Evolutionary conservation across 805 yeast species (phyloP).

Genomic region (Saccharomycopsis capsularis): DNA sequence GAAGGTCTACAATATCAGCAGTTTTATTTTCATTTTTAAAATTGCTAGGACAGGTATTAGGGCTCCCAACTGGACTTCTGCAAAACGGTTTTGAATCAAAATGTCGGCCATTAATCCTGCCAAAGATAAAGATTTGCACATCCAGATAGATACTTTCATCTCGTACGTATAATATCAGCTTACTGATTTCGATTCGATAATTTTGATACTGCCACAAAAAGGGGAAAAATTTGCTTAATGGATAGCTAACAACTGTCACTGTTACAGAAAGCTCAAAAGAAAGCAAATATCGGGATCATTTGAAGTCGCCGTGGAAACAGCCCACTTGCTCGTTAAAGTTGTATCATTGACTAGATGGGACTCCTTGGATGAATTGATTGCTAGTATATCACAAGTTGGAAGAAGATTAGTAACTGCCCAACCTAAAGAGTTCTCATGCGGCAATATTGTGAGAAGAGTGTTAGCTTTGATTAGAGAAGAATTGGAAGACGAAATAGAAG

Average conservation of each 20-base stretch:
- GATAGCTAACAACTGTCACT: neutral
- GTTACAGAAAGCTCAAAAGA: conserved; percentile 53
- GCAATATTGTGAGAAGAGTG: conserved; percentile 86
- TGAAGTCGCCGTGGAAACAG: conserved; percentile 76
- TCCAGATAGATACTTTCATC: conserved; percentile 37
- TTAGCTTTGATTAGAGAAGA: conserved; percentile 85
- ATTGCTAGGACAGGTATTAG: neutral
- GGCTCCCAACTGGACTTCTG: neutral
- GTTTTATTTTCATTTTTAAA: neutral
- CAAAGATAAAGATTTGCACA: conserved; percentile 31
- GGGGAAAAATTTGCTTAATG: neutral
- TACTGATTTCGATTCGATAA: neutral
- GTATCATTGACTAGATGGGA: conserved; percentile 88
- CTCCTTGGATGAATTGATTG: conserved; percentile 63
- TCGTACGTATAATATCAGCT: conserved; percentile 28
- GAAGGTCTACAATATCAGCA: no score
- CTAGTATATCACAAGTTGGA: conserved; percentile 70
- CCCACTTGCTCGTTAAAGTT: conserved; percentile 80
- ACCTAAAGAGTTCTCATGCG: conserved; percentile 83
- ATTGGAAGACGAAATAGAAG: conserved; percentile 43
- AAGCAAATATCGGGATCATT: conserved; percentile 79
- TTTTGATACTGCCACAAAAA: no score
- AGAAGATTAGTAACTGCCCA: conserved; percentile 64
- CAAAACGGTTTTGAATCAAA: neutral
- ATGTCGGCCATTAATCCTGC: conserved; percentile 17